Evolutionary conservation across 1,284 basidiomycete species (phyloP), one percentile per base, ranked within the genome.

Genomic region (Takashimella koratensis): DNA sequence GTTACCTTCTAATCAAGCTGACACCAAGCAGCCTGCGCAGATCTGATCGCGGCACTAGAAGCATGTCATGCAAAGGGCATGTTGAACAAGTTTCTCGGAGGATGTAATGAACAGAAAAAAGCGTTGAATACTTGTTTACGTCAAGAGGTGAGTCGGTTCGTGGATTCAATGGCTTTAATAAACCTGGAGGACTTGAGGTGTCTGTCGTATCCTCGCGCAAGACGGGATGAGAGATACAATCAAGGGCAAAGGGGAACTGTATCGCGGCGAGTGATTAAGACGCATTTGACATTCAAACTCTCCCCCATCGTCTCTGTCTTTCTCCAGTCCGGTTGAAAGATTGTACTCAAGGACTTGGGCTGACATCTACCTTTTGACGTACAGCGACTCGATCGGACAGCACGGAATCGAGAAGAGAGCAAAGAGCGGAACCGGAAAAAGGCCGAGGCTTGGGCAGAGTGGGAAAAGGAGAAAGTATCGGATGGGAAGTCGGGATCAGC

Each of bases 81-180:
- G 21, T 47, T 71, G 42, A 56, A 57, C 47, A 62, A 59, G 40
- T 61, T 66, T 25, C 50, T 58, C 10, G 73, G 73, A 43, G 62
- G 51, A 23, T 92, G 90, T 72, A 92, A 92, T 68, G 75, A 73
- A 49, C 79, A 82, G 48, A 90, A 90, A 75, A 75, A 82, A 48
- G 81, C 83, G 47, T 77, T 92, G 64, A 87, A 86, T 64, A 76
- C 80, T 62, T 92, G 89, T 77, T 78, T 92, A 46, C 80, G 84
- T 51, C 77, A 82, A 74, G 88, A 91, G 83, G 89, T 89, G 67
- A 63, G 79, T 70, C 5, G 30, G 16, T 36, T n/a, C n/a, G n/a
- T n/a, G n/a, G n/a, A n/a, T n/a, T n/a, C n/a, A n/a, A n/a, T n/a
- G n/a, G n/a, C n/a, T n/a, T n/a, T n/a, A n/a, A n/a, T n/a, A n/a